Evolutionary conservation across 2,329 filamentous ascomycete species (phyloP), one percentile per base, ranked within the genome.

Genomic region (Arachnomyces sp.): DNA sequence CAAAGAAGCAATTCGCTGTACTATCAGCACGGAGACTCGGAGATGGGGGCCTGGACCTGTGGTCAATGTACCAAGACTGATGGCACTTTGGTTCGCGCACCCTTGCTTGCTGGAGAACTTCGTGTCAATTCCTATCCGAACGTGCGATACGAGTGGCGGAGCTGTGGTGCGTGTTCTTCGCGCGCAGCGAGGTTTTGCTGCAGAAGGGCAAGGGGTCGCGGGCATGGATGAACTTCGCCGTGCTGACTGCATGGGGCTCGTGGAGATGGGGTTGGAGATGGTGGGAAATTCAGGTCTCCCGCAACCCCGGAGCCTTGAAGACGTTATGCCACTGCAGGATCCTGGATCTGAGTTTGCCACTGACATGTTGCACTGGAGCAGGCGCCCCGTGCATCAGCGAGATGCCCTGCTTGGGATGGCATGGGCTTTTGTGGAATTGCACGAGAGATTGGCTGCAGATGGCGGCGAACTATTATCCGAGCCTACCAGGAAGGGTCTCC

Each of bases 31-130:
- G 5, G 21, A 25, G 21, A 5, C 21, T 5, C 5, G 21, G 5
- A 25, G 9, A 5, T 25, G 21, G 21, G 6, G 7, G 12, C 28
- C 29, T 35, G n/a, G 9, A 12, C 4, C 31, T 40, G 21, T 41
- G 42, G 14, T 38, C 34, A n/a, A 44, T 16, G n/a, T 38, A 29
- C 11, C 39, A 37, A 7, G 44, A 38, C 47, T 69, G 6, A 49
- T 69, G 4, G 52, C 62, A 1, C 45, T 68, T 9, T 67, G 63
- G 65, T 58, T 68, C 40, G 48, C 58, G 3, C 61, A 57, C 28
- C 49, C 48, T 21, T 57, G 56, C 33, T 62, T 63, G 34, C 53
- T 70, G 13, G 62, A 69, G 43, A 44, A 43, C 8, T 53, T 64
- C n/a, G 50, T 66, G 2, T 54, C 57, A 4, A 53, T 62, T 29